phyloP scores from a whole-genome alignment of 352 stramenopile genomes.

The Globisporangium paddicum region DNA sequence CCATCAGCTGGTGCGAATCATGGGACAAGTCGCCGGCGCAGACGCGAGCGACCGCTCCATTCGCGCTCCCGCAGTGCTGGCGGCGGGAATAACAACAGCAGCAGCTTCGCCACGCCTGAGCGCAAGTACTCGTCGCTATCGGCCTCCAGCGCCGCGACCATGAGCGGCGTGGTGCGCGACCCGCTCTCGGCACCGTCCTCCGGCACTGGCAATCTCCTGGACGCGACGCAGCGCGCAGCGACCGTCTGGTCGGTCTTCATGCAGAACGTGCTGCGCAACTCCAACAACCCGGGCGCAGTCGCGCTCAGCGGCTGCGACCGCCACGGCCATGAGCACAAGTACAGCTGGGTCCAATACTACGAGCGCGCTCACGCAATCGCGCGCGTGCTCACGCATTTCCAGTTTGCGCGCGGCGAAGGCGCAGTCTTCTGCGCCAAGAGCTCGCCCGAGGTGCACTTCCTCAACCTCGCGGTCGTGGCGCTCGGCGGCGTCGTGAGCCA shows the following conservation, averaged over 20 bases:
- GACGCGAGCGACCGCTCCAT: background rate
- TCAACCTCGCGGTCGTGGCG: conserved; percentile 58
- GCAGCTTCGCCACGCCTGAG: conserved; percentile 4
- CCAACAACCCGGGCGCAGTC: conserved; percentile 8
- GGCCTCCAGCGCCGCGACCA: conserved; percentile 1
- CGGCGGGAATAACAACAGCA: background rate
- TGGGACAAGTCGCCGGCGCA: background rate
- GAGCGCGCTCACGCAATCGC: conserved; percentile 25
- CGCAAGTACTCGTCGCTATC: conserved; percentile 11
- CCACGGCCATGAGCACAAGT: conserved; percentile 4
- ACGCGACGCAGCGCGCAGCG: conserved; percentile 1
- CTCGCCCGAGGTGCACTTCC: conserved; percentile 39
- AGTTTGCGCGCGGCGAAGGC: conserved; percentile 52
- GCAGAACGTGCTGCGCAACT: conserved; percentile 14
- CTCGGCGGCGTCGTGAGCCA: conserved; percentile 56
- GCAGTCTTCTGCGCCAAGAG: conserved; percentile 43
- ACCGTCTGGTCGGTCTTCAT: conserved; percentile 16
- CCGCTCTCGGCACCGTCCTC: background rate
- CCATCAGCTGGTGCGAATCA: background rate
- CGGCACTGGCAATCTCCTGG: background rate
- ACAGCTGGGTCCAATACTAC: conserved; percentile 36
- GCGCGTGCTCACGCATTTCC: conserved; percentile 44
- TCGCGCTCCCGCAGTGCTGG: conserved; percentile 9
- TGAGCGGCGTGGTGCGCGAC: conserved; percentile 2
- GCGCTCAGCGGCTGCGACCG: conserved; percentile 10